Conservation (phyloP, 2,329 filamentous ascomycete genomes). For the Exophiala aquamarina region DNA sequence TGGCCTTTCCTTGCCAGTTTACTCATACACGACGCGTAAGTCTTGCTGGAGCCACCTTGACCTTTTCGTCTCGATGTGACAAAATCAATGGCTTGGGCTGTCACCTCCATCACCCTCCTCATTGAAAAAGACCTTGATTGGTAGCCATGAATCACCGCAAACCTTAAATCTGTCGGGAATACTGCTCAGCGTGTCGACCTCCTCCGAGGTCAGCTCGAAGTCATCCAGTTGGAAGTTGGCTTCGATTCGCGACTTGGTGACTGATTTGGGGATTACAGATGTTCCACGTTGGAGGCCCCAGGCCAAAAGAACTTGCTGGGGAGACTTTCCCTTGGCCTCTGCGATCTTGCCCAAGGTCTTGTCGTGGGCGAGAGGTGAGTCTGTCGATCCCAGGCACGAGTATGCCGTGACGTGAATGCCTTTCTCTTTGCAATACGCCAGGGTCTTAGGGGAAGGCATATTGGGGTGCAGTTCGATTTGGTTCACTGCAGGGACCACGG, state of each 20-base stretch:
- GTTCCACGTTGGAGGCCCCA: conserved; percentile 76
- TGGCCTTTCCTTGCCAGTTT: background rate
- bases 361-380: conserved; percentile 66
- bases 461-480: conserved; percentile 76
- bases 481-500: conserved; percentile 69
- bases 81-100: conserved; percentile 17
- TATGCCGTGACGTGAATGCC: conserved; percentile 67
- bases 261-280: conserved; percentile 83
- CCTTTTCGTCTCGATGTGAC: background rate
- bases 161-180: conserved; percentile 80
- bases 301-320: conserved; percentile 72
- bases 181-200: conserved; percentile 66
- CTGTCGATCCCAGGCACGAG: conserved; percentile 69
- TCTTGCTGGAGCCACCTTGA: too few species aligned
- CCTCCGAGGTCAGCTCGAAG: conserved; percentile 70
- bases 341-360: conserved; percentile 26
- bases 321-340: conserved; percentile 29
- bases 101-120: conserved; percentile 24
- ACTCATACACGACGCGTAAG: background rate
- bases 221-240: conserved; percentile 75
- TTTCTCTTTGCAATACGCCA: conserved; percentile 70
- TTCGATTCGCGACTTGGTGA: conserved; percentile 71
- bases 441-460: conserved; percentile 76
- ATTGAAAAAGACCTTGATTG: conserved; percentile 73
- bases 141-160: conserved; percentile 62